Percentiles rank a stretch among this genome's conserved stretches.
Evolutionary conservation across 106 monocot genomes (phyloP).

Genomic region (Xerophyta viscosa): DNA sequence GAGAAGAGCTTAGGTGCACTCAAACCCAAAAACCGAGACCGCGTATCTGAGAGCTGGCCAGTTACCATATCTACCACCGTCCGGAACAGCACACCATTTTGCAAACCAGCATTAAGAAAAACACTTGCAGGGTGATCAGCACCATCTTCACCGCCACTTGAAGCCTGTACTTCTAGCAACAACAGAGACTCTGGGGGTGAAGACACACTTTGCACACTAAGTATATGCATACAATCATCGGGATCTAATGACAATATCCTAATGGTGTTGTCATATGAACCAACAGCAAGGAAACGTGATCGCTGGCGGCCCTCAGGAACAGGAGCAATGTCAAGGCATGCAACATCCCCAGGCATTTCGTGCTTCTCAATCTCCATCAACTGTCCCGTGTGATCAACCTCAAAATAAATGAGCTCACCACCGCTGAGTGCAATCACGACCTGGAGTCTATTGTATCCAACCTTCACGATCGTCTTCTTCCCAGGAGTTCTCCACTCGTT

Average conservation of each 20-base stretch:
- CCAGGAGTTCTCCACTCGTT: constrained; percentile 99
- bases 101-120: constrained; percentile 93
- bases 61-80: constrained; percentile 98
- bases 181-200: constrained; percentile 93
- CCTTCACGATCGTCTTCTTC: constrained; percentile 95
- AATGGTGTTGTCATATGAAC: constrained; percentile 92
- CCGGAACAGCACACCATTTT: constrained; percentile 92
- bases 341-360: constrained; percentile 97
- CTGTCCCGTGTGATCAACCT: constrained; percentile 94
- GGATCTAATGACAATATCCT: constrained; percentile 88
- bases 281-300: constrained; percentile 93
- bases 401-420: constrained; percentile 95
- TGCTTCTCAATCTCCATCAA: constrained; percentile 96
- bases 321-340: constrained; percentile 91
- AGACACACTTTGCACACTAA: constrained; percentile 92
- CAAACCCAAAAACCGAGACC: constrained; percentile 83
- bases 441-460: constrained; percentile 88
- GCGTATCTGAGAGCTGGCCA: constrained; percentile 84
- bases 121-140: constrained; percentile 94
- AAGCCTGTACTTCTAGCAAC: constrained; percentile 89
- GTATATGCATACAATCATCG: constrained; percentile 92
- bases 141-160: constrained; percentile 90
- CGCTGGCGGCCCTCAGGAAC: constrained; percentile 95
- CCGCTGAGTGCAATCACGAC: constrained; percentile 96
- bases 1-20: constrained; percentile 90